These are phyloP conservation scores for Ophiostoma sp. DNA, from an alignment of 2,329 filamentous ascomycete genomes.

Conservation along the genomic window DNA sequence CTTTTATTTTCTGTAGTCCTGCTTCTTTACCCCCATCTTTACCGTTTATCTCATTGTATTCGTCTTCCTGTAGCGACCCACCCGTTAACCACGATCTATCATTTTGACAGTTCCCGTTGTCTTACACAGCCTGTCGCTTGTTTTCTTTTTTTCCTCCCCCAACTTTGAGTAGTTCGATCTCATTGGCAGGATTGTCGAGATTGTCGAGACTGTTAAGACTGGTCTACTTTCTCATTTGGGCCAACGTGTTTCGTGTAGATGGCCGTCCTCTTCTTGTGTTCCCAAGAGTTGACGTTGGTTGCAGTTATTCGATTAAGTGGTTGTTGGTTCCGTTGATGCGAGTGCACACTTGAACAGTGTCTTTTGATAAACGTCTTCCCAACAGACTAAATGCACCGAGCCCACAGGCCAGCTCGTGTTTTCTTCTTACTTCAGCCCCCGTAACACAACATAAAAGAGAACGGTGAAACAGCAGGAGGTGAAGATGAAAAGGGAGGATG, in stretches of 20 bases:
- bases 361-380: not conserved
- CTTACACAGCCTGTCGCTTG: not conserved
- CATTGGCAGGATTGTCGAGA: not conserved
- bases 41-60: not conserved
- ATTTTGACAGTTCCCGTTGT: slow-evolving; percentile 17
- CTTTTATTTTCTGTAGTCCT: not conserved
- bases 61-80: not conserved
- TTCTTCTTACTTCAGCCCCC: slow-evolving; percentile 18
- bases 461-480: not conserved
- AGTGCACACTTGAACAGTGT: not conserved
- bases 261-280: not conserved
- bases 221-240: not conserved
- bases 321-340: not conserved
- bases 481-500: not conserved
- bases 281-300: not conserved
- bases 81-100: not conserved
- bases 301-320: not conserved
- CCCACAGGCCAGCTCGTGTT: slow-evolving; percentile 7
- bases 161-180: too few relatives aligned
- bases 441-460: slow-evolving; percentile 19
- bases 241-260: slow-evolving; percentile 16
- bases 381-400: not conserved
- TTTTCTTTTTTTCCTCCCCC: not conserved
- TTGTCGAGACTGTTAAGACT: not conserved
- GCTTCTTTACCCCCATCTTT: not conserved